phyloP scores from a whole-genome alignment of 257 asterid species.

The Verbascum thapsus region DNA sequence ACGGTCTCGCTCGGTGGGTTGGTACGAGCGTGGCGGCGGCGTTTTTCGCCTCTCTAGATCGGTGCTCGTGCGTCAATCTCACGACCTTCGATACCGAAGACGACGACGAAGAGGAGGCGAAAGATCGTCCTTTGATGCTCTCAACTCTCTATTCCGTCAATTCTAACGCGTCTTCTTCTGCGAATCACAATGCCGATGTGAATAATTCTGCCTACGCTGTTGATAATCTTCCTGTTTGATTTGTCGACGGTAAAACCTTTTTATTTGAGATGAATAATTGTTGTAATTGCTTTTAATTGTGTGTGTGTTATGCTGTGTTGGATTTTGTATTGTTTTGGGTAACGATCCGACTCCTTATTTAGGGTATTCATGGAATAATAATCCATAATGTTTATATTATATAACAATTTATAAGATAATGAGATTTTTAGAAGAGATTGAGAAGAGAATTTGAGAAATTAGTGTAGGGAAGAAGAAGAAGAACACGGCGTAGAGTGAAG shows the following conservation, averaged over 20 bases:
- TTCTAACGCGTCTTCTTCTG: slow-evolving; percentile 39
- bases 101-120: slow-evolving; percentile 80
- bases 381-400: too few relatives aligned
- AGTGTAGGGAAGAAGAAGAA: too few relatives aligned
- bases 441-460: too few relatives aligned
- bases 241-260: not conserved
- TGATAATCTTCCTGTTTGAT: slow-evolving; percentile 75
- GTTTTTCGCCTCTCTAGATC: slow-evolving; percentile 92
- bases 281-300: too few relatives aligned
- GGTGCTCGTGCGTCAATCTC: slow-evolving; percentile 92
- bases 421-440: too few relatives aligned
- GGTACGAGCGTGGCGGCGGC: slow-evolving; percentile 85
- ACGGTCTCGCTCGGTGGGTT: slow-evolving; percentile 87
- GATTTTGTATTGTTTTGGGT: not conserved
- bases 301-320: too few relatives aligned
- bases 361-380: too few relatives aligned
- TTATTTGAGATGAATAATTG: too few relatives aligned
- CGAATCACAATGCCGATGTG: too few relatives aligned
- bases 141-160: slow-evolving; percentile 46
- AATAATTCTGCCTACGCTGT: slow-evolving; percentile 40
- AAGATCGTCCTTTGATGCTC: slow-evolving; percentile 88
- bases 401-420: too few relatives aligned
- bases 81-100: slow-evolving; percentile 82
- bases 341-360: too few relatives aligned
- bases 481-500: too few relatives aligned